These are phyloP conservation scores for Botrytis fabae DNA, from an alignment of 2,329 filamentous ascomycete species.

Conservation along the genomic window DNA sequence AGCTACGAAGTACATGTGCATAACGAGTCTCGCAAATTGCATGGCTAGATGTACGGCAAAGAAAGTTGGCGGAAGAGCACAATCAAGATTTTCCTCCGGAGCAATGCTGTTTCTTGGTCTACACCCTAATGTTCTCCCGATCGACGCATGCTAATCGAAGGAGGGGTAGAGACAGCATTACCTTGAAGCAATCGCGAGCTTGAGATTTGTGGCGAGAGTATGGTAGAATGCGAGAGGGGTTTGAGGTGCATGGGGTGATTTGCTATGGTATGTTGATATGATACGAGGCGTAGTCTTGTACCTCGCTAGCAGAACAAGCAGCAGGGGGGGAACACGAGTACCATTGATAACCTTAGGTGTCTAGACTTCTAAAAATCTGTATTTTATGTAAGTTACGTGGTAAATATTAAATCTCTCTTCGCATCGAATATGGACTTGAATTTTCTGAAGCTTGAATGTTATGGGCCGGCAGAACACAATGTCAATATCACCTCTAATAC, in stretches of 20 bases:
- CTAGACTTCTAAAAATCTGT: background rate
- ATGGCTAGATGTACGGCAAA: background rate
- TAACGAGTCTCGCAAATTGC: background rate
- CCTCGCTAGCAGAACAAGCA: background rate
- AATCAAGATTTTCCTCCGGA: background rate
- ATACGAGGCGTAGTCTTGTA: background rate
- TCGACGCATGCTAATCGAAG: background rate
- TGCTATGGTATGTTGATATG: background rate
- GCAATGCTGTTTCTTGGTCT: background rate
- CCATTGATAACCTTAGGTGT: background rate
- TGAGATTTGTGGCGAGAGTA: background rate
- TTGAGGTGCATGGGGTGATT: background rate
- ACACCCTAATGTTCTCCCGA: too few species aligned
- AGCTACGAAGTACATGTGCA: background rate
- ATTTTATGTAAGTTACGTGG: background rate
- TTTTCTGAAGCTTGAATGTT: background rate
- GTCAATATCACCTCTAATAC: too few species aligned
- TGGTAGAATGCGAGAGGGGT: background rate
- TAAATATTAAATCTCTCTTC: background rate
- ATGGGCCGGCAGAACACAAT: background rate
- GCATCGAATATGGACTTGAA: background rate
- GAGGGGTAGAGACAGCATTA: background rate
- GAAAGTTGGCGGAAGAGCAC: background rate
- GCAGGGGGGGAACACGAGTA: background rate
- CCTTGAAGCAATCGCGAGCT: background rate